Evolutionary conservation across 2,329 filamentous ascomycete species (phyloP).

Genomic region (Scorias spongiosa): DNA sequence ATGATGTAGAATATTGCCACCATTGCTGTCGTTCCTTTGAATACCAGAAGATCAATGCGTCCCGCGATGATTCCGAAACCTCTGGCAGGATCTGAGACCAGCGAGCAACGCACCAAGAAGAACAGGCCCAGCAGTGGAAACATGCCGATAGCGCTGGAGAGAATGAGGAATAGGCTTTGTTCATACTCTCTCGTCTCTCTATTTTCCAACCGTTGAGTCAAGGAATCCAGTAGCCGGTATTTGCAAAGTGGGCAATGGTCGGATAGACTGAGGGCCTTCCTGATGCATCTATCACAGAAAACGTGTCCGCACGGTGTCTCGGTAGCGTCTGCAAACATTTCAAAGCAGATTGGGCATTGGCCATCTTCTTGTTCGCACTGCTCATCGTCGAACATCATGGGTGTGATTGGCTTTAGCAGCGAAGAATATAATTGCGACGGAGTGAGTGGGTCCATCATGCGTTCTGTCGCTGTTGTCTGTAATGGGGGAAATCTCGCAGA

Average conservation of each 20-base stretch:
- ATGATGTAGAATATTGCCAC: not conserved
- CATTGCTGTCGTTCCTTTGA: not conserved
- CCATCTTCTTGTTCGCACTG: not conserved
- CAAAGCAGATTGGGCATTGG: not conserved
- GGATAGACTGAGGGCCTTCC: not conserved
- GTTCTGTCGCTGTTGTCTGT: not conserved
- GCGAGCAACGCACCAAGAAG: not conserved
- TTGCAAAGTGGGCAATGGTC: not conserved
- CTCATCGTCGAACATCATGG: not conserved
- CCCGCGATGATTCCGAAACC: not conserved
- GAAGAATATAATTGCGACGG: not conserved
- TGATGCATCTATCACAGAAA: not conserved
- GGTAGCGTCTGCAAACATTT: not conserved
- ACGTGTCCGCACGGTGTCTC: not conserved
- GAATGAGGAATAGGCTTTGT: not conserved
- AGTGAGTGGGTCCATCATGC: not conserved
- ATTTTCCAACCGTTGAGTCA: not conserved
- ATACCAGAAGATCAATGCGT: not conserved
- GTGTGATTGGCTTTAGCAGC: not conserved
- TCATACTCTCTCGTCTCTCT: not conserved
- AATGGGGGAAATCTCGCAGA: not conserved
- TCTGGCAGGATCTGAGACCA: not conserved
- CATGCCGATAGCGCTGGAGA: not conserved
- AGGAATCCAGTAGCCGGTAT: not conserved
- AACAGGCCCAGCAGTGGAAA: not conserved